Conservation (phyloP, 345 rosid species). For the Aquilaria sinensis region DNA sequence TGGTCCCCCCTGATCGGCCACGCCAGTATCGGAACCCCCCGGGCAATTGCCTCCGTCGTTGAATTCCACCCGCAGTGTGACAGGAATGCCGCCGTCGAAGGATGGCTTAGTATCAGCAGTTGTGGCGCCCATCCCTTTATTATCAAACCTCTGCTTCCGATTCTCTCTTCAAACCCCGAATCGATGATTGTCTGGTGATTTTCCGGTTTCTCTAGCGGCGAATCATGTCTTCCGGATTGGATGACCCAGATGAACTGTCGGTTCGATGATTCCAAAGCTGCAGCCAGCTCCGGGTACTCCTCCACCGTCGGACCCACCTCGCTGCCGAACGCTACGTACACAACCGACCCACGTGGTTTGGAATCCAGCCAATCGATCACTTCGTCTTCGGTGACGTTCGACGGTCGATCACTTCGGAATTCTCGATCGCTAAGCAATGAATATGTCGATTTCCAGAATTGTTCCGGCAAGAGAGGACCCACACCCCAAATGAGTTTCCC, state of each 20-base stretch:
- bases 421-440: constrained; percentile 4
- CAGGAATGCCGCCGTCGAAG: constrained; percentile 37
- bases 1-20: constrained; percentile 57
- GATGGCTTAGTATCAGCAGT: constrained; percentile 40
- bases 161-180: constrained; percentile 13
- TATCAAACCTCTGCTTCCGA: constrained; percentile 29
- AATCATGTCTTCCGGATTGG: not conserved
- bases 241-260: constrained; percentile 16
- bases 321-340: constrained; percentile 27
- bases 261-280: constrained; percentile 12
- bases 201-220: not conserved
- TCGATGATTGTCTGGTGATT: constrained; percentile 10
- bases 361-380: constrained; percentile 25
- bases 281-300: constrained; percentile 9
- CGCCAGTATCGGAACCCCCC: constrained; percentile 37
- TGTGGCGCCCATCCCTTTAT: constrained; percentile 50
- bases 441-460: constrained; percentile 21
- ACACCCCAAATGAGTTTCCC: constrained; percentile 32
- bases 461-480: constrained; percentile 28
- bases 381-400: constrained; percentile 16
- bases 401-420: not conserved
- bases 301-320: constrained; percentile 8
- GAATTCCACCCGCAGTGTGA: constrained; percentile 64
- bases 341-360: constrained; percentile 20
- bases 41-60: constrained; percentile 40